Evolutionary conservation across 371 early-diverging fungal species (phyloP), one percentile per base, ranked within the genome.

Genomic region (Rhizopus delemar): DNA sequence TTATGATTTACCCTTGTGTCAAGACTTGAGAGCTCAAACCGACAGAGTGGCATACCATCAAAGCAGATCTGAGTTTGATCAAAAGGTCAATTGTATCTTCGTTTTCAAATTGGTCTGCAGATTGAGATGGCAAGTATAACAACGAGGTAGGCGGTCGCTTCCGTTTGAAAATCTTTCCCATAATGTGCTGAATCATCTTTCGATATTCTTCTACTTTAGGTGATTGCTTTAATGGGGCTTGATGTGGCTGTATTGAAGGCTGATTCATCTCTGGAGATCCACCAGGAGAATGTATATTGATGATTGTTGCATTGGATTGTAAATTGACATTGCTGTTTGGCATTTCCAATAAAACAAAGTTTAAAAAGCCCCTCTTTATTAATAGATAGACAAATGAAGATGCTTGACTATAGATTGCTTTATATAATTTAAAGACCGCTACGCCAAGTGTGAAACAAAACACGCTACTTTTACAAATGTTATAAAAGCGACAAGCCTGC

Each of bases 41-140:
- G 13, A 58, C 65, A 31, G 68, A 58, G 36, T 70, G 63, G 33
- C 71, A 70, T 6, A 71, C 57, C 16, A 65, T 48, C 13, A 80
- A 60, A 3, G 69, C 74, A n/a, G 71, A 67, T 63, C 81, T 62
- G n/a, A 80, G 53, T 38, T 77, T 74, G 11, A 75, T 54, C 7
- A 77, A 49, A 36, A 77, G 59, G 48, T 75, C 77, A 8, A 77
- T 66, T 0, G 71, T 66, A 28, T 80, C 81, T 12, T 80, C 78
- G 51, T 77, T 71, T 4, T 80, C 81, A 59, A 71, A 77, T 15
- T 63, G 57, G 13, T 60, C 65, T 5, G 59, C 46, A 0, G 57
- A 51, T 22, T 63, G 34, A 1, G 63, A 51, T 3, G 59, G 60
- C 13, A 74, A 46, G 48, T 68, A 57, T 9, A 60, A 46, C 8